Conservation (phyloP, 352 stramenopile genomes). For the Discostella stelligera region DNA sequence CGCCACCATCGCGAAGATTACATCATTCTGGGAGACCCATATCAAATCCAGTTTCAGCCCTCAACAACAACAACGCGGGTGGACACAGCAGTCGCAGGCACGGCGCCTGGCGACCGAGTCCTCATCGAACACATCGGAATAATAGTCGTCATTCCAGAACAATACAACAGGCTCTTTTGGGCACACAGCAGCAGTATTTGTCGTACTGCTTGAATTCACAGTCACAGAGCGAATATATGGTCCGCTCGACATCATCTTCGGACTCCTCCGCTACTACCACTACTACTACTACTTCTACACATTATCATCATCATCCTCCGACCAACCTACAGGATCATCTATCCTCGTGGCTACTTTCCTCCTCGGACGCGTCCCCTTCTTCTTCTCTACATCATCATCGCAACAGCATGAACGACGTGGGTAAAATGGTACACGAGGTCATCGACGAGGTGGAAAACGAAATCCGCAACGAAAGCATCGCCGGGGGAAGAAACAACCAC, state of each 20-base stretch:
- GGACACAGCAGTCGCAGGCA: background rate
- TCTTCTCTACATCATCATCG: no score
- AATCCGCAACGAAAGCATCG: conserved; percentile 13
- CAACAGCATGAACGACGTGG: background rate
- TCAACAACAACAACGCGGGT: no score
- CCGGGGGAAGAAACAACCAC: background rate
- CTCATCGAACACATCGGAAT: conserved; percentile 1
- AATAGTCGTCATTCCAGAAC: background rate
- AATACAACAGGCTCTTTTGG: conserved; percentile 10
- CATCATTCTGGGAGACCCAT: background rate
- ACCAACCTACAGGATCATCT: background rate
- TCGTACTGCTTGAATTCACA: conserved; percentile 9
- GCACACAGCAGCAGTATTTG: conserved; percentile 12
- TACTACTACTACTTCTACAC: background rate
- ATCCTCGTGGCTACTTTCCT: background rate
- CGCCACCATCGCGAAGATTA: background rate
- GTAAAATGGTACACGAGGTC: conserved; percentile 10
- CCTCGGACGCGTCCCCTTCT: background rate
- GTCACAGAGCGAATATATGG: conserved; percentile 4
- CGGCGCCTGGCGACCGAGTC: background rate
- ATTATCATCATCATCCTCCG: no score
- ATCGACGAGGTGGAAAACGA: conserved; percentile 29
- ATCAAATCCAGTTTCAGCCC: background rate
- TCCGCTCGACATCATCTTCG: conserved; percentile 7
- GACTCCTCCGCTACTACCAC: no score